Percentiles rank a stretch among this genome's conserved stretches.
phyloP scores from a whole-genome alignment of 2,329 filamentous ascomycete genomes.

The Pleoardoris graminearum region DNA sequence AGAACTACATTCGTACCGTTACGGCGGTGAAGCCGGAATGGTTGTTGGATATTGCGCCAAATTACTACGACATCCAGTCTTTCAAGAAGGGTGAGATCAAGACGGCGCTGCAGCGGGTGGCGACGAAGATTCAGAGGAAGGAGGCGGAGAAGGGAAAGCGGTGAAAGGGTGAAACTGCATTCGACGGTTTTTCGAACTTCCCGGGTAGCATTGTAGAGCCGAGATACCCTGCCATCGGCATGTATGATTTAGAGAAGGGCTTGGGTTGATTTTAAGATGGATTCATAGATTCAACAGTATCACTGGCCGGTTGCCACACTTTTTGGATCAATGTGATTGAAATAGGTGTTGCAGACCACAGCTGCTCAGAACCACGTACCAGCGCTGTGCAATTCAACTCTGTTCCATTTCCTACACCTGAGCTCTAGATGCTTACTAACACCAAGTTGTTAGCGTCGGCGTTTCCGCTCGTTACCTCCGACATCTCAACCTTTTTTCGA shows the following conservation, averaged over 20 bases:
- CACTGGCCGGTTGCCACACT: not conserved
- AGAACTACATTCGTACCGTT: slow-evolving; percentile 96
- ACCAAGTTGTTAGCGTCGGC: slow-evolving; percentile 27
- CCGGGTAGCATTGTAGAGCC: not conserved
- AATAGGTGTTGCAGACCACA: too few relatives aligned
- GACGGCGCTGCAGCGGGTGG: slow-evolving; percentile 60
- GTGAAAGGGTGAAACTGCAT: slow-evolving; percentile 2
- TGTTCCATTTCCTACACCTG: too few relatives aligned
- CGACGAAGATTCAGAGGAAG: slow-evolving; percentile 59
- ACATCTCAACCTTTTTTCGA: slow-evolving; percentile 26
- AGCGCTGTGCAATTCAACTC: too few relatives aligned
- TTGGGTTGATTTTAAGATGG: not conserved
- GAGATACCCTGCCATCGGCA: not conserved
- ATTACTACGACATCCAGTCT: slow-evolving; percentile 82
- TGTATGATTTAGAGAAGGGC: not conserved
- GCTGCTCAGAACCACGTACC: too few relatives aligned
- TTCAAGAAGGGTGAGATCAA: slow-evolving; percentile 88
- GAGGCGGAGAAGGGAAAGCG: slow-evolving; percentile 41
- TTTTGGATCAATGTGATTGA: not conserved
- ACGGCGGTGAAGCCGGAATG: slow-evolving; percentile 92
- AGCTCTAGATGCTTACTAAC: too few relatives aligned
- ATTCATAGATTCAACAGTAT: not conserved
- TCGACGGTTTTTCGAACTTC: not conserved
- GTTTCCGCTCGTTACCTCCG: slow-evolving; percentile 20
- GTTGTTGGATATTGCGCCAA: slow-evolving; percentile 91